phyloP scores from a whole-genome alignment of 192 early-diverging fungal genomes.

The Coemansia sp. region DNA sequence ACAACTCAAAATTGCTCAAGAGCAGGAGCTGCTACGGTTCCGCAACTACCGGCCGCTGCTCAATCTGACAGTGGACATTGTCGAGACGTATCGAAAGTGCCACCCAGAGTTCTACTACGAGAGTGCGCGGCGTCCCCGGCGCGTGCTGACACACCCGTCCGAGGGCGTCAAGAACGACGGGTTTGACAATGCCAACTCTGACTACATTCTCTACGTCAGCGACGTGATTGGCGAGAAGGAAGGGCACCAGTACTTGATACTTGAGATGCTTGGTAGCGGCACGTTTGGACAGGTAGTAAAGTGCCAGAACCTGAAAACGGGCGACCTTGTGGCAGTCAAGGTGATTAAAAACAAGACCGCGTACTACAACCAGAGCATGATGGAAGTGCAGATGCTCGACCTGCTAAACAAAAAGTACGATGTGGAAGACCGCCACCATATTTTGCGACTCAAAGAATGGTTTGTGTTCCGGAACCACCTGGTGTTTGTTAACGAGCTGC shows the following conservation, averaged over 20 bases:
- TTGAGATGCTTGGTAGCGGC: conserved; percentile 92
- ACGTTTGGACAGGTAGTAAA: conserved; percentile 99
- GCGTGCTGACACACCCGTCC: conserved; percentile 92
- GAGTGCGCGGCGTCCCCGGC: conserved; percentile 73
- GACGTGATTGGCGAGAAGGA: conserved; percentile 92
- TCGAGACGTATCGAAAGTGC: conserved; percentile 70
- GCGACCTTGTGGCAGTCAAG: conserved; percentile 90
- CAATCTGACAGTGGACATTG: conserved; percentile 61
- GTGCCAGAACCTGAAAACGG: conserved; percentile 89
- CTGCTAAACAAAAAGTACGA: conserved; percentile 91
- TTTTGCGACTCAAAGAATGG: conserved; percentile 83
- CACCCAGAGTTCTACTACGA: conserved; percentile 86
- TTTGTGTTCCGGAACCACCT: conserved; percentile 94
- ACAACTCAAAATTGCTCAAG: conserved; percentile 34
- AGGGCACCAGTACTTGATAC: conserved; percentile 87
- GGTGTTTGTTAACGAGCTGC: conserved; percentile 95
- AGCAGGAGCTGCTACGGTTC: conserved; percentile 45
- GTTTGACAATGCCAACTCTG: conserved; percentile 91
- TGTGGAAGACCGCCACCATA: conserved; percentile 81
- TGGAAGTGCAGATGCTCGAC: conserved; percentile 94
- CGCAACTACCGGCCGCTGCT: conserved; percentile 56
- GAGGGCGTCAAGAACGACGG: conserved; percentile 89
- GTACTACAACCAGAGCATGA: conserved; percentile 96
- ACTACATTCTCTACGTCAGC: conserved; percentile 96
- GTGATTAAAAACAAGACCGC: conserved; percentile 98